Evolutionary conservation across 495 filamentous ascomycete species (phyloP), one percentile per base, ranked within the genome.

Genomic region (Saxispiralis lemnorum): DNA sequence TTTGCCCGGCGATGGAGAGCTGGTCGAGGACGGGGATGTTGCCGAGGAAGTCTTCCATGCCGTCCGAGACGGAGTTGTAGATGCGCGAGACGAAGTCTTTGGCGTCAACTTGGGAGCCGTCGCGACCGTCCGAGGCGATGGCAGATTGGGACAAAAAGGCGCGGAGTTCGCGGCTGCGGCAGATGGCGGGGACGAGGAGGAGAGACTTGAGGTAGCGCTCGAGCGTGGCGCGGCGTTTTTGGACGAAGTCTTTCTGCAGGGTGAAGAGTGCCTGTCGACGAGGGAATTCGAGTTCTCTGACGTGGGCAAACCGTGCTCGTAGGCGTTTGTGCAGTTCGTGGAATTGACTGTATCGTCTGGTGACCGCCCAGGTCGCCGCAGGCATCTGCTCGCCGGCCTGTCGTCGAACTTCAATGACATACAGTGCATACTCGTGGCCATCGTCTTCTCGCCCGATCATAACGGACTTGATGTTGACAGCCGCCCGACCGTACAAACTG

Each of bases 11-110:
- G 2, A 88, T 69, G 11, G 86, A 93, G 7, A 97, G 73, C 56
- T 96, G 92, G 51, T 96, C 92, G 11, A 97, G 73, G 0, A 96
- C 83, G 4, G 89, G 84, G 39, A 96, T 87, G 56, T 93, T 95
- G 32, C 92, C 84, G 2, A 93, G 64, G 48, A 96, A 86, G 51
- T 99, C 89, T 61, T 99, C 92, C 86, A 96, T 93, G 28, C 89
- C 92, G 56, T 96, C 88, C 2, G 88, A 75, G 36, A 99, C 86
- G 2, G 86, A 93, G 59, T 88, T 88, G 63, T 96, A 96, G 35
- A 99, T 77, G 13, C 92, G 74, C 0, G 83, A 83, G 35, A 99
- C 87, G 49, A 96, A 82, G 56, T 96, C 92, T 49, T 82, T 83
- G 36, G 77, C 75, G 53, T 84, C 77, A 39, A 70, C 70, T 32